Conservation (phyloP, 306 rosid species). For the Trifolium pratense region DNA sequence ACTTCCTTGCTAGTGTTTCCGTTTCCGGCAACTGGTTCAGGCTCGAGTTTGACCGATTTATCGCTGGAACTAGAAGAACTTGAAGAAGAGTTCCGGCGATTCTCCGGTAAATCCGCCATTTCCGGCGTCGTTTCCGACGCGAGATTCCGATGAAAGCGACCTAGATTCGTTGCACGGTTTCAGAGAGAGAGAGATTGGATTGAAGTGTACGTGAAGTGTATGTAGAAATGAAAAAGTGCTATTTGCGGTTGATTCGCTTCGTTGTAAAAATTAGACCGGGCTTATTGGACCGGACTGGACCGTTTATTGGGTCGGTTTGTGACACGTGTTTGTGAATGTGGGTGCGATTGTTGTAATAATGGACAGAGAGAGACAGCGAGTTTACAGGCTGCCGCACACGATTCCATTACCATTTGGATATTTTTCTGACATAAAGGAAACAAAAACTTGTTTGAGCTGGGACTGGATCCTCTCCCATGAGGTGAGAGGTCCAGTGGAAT, state of each 20-base stretch:
- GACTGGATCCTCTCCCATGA: too few species aligned
- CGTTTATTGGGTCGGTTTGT: neutral
- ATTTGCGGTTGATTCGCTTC: neutral
- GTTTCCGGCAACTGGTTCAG: conserved; percentile 36
- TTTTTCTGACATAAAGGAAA: neutral
- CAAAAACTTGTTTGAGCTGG: too few species aligned
- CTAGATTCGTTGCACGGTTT: conserved; percentile 47
- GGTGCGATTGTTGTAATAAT: neutral
- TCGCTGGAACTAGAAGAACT: conserved; percentile 46
- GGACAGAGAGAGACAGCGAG: neutral
- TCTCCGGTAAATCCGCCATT: conserved; percentile 62
- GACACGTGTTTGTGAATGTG: conserved; percentile 24
- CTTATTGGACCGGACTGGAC: neutral
- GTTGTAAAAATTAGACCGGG: neutral
- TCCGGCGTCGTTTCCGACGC: conserved; percentile 41
- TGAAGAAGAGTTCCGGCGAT: conserved; percentile 49
- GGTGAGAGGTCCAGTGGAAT: too few species aligned
- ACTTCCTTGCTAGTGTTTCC: conserved; percentile 45
- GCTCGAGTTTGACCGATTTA: conserved; percentile 45
- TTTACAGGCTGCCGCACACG: neutral
- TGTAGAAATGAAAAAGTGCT: neutral
- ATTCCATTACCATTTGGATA: conserved; percentile 3
- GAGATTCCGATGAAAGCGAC: conserved; percentile 39
- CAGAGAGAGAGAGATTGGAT: conserved; percentile 27
- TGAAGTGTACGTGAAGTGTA: neutral